Percentiles rank a stretch among this genome's conserved stretches.
phyloP scores from a whole-genome alignment of 805 yeast species.

The Ogataea corticis region DNA sequence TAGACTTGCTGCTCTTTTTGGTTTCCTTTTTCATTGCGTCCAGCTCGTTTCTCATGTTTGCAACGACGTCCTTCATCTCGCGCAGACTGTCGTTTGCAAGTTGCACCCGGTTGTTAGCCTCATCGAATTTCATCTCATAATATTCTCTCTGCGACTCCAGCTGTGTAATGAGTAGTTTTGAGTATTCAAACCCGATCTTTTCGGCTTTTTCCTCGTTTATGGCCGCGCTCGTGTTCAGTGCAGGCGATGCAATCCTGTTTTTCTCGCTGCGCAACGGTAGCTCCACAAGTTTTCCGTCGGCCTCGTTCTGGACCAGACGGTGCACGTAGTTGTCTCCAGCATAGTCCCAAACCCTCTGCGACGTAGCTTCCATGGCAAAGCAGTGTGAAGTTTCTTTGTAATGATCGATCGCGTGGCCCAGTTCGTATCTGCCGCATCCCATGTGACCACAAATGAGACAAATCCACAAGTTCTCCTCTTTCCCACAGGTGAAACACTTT shows the following conservation, averaged over 20 bases:
- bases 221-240: slow-evolving; percentile 3
- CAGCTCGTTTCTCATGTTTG: slow-evolving; percentile 9
- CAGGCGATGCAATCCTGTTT: slow-evolving; percentile 10
- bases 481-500: slow-evolving; percentile 58
- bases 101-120: slow-evolving; percentile 26
- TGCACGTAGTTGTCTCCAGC: slow-evolving; percentile 91
- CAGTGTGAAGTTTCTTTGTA: slow-evolving; percentile 78
- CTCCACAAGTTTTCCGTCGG: slow-evolving; percentile 89
- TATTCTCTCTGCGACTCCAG: slow-evolving; percentile 83
- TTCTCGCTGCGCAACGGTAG: slow-evolving; percentile 43
- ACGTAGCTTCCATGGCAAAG: slow-evolving; percentile 82
- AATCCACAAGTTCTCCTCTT: slow-evolving; percentile 73
- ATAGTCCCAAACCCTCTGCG: slow-evolving; percentile 94
- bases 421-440: slow-evolving; percentile 90
- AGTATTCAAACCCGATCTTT: slow-evolving; percentile 73
- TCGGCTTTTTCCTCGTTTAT: slow-evolving; percentile 44
- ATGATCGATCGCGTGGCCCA: slow-evolving; percentile 84
- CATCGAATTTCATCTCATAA: slow-evolving; percentile 57
- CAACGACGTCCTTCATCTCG: slow-evolving; percentile 34
- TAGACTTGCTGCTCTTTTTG: slow-evolving; percentile 20
- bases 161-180: slow-evolving; percentile 75
- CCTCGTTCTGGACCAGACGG: slow-evolving; percentile 76
- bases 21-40: slow-evolving; percentile 8
- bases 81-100: slow-evolving; percentile 22
- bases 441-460: slow-evolving; percentile 87